Evolutionary conservation across 176 grass and related monocot species (phyloP).

Genomic region (Oryza nivara): DNA sequence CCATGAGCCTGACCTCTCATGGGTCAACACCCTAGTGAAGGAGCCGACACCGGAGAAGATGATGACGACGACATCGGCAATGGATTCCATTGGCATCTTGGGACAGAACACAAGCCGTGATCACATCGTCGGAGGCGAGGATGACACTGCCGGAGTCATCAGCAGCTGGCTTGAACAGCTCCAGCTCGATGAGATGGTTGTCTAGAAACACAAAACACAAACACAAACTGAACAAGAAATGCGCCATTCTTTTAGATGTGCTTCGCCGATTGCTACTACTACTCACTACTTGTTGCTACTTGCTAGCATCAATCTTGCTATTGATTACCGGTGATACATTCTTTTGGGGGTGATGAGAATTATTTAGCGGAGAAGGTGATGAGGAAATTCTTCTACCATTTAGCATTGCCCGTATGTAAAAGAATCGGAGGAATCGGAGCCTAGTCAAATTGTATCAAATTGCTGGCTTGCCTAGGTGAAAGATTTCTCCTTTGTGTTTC

Average conservation of each 20-base stretch:
- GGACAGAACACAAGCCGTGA: conserved; percentile 23
- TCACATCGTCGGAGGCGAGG: neutral
- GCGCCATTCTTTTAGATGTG: conserved; percentile 41
- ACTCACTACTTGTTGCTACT: neutral
- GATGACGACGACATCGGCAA: neutral
- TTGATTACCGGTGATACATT: conserved; percentile 42
- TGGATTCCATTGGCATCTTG: conserved; percentile 38
- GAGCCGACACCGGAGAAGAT: conserved; percentile 51
- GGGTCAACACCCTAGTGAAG: conserved; percentile 75
- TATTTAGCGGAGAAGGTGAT: conserved; percentile 40
- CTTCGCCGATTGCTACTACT: conserved; percentile 27
- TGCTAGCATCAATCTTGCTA: conserved; percentile 33
- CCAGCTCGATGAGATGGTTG: conserved; percentile 75
- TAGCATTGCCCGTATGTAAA: conserved; percentile 20
- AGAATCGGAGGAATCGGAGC: conserved; percentile 33
- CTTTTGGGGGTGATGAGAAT: conserved; percentile 43
- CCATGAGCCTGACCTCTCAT: conserved; percentile 67
- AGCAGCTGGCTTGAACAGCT: conserved; percentile 64
- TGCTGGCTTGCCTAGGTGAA: conserved; percentile 31
- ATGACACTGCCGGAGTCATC: conserved; percentile 45
- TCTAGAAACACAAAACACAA: conserved; percentile 38
- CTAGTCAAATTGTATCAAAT: conserved; percentile 38
- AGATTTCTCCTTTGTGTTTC: conserved; percentile 20
- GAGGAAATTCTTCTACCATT: conserved; percentile 30
- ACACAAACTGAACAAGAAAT: conserved; percentile 46